These are phyloP conservation scores for Dianthus caryophyllus DNA, from an alignment of 148 eudicot species.

Conservation along the genomic window DNA sequence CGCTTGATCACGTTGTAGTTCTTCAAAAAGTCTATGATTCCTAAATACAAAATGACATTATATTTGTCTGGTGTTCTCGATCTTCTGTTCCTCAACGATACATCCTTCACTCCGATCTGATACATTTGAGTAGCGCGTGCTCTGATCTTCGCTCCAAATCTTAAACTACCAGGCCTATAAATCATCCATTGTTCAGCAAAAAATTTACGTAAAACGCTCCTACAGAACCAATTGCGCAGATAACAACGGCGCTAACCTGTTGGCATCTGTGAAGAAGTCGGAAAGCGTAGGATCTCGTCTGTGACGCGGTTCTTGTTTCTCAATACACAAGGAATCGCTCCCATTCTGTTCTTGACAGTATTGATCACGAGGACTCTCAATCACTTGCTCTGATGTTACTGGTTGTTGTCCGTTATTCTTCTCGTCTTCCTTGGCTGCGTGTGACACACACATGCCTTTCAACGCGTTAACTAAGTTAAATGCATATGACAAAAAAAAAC, in stretches of 20 bases:
- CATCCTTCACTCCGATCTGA: slow-evolving; percentile 7
- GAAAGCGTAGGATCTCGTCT: slow-evolving; percentile 42
- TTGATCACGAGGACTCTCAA: not conserved
- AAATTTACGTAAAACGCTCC: not conserved
- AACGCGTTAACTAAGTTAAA: not conserved
- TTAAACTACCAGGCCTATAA: slow-evolving; percentile 17
- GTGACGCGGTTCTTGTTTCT: slow-evolving; percentile 15
- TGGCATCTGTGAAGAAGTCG: slow-evolving; percentile 24
- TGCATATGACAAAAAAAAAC: not conserved
- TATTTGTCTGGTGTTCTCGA: slow-evolving; percentile 1
- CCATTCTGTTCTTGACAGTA: slow-evolving; percentile 14
- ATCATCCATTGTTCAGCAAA: slow-evolving; percentile 2
- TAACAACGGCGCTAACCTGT: slow-evolving; percentile 19
- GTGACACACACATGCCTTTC: not conserved
- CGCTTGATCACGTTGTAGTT: slow-evolving; percentile 35
- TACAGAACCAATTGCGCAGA: not conserved
- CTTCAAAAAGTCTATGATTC: slow-evolving; percentile 40
- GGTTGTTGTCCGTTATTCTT: not conserved
- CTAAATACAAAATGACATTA: slow-evolving; percentile 27
- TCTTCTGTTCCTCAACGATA: slow-evolving; percentile 11
- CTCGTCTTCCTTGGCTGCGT: slow-evolving; percentile 12
- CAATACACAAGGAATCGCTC: slow-evolving; percentile 15
- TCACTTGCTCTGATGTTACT: not conserved
- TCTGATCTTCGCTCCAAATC: slow-evolving; percentile 32
- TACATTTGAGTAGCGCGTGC: slow-evolving; percentile 27